These are phyloP conservation scores for Lagerstroemia fauriei DNA, from an alignment of 441 rosid species.

Conservation along the genomic window DNA sequence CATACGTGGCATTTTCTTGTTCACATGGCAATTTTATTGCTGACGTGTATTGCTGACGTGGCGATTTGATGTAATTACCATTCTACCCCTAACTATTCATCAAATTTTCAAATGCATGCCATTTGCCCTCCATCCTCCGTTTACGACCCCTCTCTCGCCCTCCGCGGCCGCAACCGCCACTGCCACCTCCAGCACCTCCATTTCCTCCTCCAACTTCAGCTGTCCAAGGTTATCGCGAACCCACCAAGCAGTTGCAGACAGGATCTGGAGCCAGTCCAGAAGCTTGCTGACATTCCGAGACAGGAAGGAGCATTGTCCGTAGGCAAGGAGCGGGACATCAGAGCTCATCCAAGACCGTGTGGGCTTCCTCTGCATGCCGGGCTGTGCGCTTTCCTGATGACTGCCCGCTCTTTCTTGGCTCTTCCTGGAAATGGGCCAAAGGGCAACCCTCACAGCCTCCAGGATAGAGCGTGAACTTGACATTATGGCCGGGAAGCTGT, in stretches of 20 bases:
- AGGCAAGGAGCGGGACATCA: conserved; percentile 77
- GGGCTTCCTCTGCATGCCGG: conserved; percentile 35
- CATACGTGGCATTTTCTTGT: too few relatives aligned
- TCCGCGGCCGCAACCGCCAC: too few relatives aligned
- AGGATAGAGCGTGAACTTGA: conserved; percentile 44
- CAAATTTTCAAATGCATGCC: too few relatives aligned
- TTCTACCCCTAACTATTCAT: too few relatives aligned
- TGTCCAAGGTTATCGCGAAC: too few relatives aligned
- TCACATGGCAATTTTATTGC: too few relatives aligned
- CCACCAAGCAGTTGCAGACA: conserved; percentile 80
- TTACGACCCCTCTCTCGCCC: too few relatives aligned
- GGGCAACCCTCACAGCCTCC: conserved; percentile 31
- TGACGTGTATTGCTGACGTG: too few relatives aligned
- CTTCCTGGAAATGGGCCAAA: conserved; percentile 31
- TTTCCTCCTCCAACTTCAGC: too few relatives aligned
- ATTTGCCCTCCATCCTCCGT: too few relatives aligned
- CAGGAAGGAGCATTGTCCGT: conserved; percentile 66
- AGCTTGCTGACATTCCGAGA: conserved; percentile 68
- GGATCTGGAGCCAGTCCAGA: conserved; percentile 85
- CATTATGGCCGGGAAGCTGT: conserved; percentile 67
- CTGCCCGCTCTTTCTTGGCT: not conserved
- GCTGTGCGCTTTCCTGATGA: not conserved
- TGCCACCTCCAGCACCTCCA: too few relatives aligned
- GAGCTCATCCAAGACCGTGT: conserved; percentile 68
- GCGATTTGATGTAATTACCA: too few relatives aligned